These are phyloP conservation scores for Salvia sclarea DNA, from an alignment of 305 asterid genomes.

Conservation along the genomic window DNA sequence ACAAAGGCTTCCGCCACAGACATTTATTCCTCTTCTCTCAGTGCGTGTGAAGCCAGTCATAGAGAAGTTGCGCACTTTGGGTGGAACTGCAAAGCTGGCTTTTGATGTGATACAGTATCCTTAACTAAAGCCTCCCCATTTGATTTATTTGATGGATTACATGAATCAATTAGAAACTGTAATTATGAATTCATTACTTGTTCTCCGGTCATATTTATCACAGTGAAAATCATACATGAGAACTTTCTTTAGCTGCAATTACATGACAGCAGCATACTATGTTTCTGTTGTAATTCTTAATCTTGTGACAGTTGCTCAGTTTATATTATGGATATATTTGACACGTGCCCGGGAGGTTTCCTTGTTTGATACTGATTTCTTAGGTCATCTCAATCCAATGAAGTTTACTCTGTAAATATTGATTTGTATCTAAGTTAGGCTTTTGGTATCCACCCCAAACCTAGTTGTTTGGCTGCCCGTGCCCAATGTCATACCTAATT, in stretches of 20 bases:
- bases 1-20: slow-evolving; percentile 99
- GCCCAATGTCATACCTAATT: neutral
- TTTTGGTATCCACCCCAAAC: neutral
- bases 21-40: slow-evolving; percentile 93
- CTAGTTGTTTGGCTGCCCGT: neutral
- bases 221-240: neutral
- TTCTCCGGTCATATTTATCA: slow-evolving; percentile 5
- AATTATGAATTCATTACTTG: neutral
- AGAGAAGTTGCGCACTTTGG: slow-evolving; percentile 89
- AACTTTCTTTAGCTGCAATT: neutral
- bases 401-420: neutral
- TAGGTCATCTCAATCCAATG: neutral
- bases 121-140: slow-evolving; percentile 27
- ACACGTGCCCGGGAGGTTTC: neutral
- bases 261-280: slow-evolving; percentile 10
- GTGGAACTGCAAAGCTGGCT: slow-evolving; percentile 88
- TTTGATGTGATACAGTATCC: slow-evolving; percentile 99
- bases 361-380: neutral
- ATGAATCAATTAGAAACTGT: slow-evolving; percentile 14
- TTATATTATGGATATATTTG: slow-evolving; percentile 9
- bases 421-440: neutral
- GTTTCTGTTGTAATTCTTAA: neutral
- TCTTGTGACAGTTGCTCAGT: neutral
- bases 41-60: slow-evolving; percentile 90
- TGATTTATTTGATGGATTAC: slow-evolving; percentile 23